A percentile compares a stretch with the other conserved stretches of the same genome.
phyloP scores from a whole-genome alignment of 305 asterid genomes.

The Coffea humblotiana region DNA sequence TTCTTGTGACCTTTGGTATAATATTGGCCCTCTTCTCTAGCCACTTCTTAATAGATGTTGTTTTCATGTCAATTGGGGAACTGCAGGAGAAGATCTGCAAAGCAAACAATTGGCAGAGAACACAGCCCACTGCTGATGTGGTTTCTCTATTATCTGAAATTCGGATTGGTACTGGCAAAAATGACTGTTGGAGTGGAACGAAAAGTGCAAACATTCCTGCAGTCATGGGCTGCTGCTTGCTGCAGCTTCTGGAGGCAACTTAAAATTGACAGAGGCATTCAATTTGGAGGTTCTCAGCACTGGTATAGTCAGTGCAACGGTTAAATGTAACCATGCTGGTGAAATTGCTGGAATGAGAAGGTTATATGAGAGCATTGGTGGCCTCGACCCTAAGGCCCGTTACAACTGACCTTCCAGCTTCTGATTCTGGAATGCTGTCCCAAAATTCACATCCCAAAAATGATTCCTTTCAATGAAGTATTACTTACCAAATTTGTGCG shows the following conservation, averaged over 20 bases:
- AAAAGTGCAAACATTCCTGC: conserved; percentile 76
- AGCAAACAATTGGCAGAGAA: conserved; percentile 93
- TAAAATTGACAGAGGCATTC: conserved; percentile 89
- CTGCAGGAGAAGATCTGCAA: conserved; percentile 91
- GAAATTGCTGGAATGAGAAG: conserved; percentile 99
- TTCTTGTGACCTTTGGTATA: neutral
- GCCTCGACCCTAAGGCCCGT: conserved; percentile 40
- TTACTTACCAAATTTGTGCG: conserved; percentile 73
- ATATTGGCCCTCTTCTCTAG: neutral
- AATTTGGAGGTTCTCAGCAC: conserved; percentile 96
- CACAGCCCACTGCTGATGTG: conserved; percentile 93
- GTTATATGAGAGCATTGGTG: conserved; percentile 87
- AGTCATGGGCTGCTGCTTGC: conserved; percentile 98
- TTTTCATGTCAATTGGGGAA: conserved; percentile 6
- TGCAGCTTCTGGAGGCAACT: conserved; percentile 97
- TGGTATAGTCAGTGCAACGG: conserved; percentile 95
- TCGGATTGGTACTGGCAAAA: conserved; percentile 97
- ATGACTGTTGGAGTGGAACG: conserved; percentile 95
- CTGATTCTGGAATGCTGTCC: conserved; percentile 37
- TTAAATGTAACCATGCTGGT: conserved; percentile 97
- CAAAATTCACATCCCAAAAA: conserved; percentile 51
- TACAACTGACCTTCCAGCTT: conserved; percentile 49
- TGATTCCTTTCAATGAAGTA: conserved; percentile 81
- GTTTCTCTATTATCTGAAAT: conserved; percentile 97
- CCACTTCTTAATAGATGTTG: neutral